Evolutionary conservation across 345 rosid genomes (phyloP).

Genomic region (Citrus trifoliata): DNA sequence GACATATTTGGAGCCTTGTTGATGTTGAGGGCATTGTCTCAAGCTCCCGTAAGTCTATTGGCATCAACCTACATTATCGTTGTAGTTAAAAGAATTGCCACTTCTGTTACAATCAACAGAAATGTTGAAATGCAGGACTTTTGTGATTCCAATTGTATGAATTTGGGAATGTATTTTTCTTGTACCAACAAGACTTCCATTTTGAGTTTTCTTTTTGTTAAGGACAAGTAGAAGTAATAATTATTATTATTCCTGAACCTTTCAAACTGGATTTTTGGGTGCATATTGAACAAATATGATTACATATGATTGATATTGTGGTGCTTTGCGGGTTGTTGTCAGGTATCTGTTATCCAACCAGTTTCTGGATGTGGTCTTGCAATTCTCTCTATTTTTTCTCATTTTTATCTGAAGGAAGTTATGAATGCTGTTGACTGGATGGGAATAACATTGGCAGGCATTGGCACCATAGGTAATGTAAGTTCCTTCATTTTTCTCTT

Average conservation of each 20-base stretch:
- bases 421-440: slow-evolving; percentile 95
- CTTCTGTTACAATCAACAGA: not conserved
- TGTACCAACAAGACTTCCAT: not conserved
- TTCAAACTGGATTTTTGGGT: not conserved
- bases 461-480: slow-evolving; percentile 90
- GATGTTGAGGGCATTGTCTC: slow-evolving; percentile 88
- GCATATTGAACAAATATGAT: not conserved
- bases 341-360: slow-evolving; percentile 97
- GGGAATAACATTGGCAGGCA: slow-evolving; percentile 89
- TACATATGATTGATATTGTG: slow-evolving; percentile 5
- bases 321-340: slow-evolving; percentile 12
- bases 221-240: not conserved
- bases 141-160: not conserved
- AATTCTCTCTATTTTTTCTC: slow-evolving; percentile 84
- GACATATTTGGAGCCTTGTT: slow-evolving; percentile 87
- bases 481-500: slow-evolving; percentile 18
- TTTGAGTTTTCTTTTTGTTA: not conserved
- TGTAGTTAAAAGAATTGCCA: not conserved
- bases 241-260: not conserved
- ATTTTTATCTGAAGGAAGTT: slow-evolving; percentile 89
- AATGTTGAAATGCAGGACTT: not conserved
- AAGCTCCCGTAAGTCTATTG: slow-evolving; percentile 73
- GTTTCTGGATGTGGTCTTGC: slow-evolving; percentile 99
- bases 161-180: not conserved
- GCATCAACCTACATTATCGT: not conserved